Base-by-base conservation (phyloP, 176 grass and related monocot genomes). In the Ensete ventricosum region DNA sequence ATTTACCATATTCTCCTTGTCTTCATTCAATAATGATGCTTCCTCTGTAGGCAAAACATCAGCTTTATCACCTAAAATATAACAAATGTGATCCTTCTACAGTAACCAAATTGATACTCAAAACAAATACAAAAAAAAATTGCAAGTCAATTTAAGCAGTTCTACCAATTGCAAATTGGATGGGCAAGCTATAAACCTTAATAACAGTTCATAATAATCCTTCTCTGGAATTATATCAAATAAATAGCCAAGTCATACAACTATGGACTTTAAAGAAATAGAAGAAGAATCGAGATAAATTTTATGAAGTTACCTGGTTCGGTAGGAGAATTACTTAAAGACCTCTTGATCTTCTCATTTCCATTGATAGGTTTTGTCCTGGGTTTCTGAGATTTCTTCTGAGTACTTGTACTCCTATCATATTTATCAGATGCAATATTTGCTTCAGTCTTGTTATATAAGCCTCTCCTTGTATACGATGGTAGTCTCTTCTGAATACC, bases 1-100 rank as follows among this genome's bases (percentile, higher is more conserved):
- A 43, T 43, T 21, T 86, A 94, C 95, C 95, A 85, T 85, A n/a
- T 99, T 99, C 84, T 94, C 90, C 55, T 99, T 99, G 20, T 87
- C 84, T 89, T 89, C 95, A 50, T 86, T 26, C 13, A 70, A 64
- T 9, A 73, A 6, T n/a, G 20, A 14, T 27, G 21, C 67, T 43
- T 73, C 80, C 72, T 89, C 87, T 1, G 55, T 19, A 52, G 82
- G 69, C 23, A 65, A 62, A 82, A 78, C 72, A 79, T 24, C 88
- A 83, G 84, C 14, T 75, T 67, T 16, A 52, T 48, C 74, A 51
- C 55, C 19, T 57, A 21, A 62, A 78, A 48, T 27, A 14, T 16
- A 6, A 34, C 16, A 43, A 0, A 27, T 57, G 14, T 53, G 21
- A 67, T 69, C 20, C 55, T 54, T 24, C 26, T 26, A 51, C 14